Percentiles rank a stretch among this genome's conserved stretches.
Conservation (phyloP, 495 filamentous ascomycete genomes). For the Pyrenula aspistea region DNA sequence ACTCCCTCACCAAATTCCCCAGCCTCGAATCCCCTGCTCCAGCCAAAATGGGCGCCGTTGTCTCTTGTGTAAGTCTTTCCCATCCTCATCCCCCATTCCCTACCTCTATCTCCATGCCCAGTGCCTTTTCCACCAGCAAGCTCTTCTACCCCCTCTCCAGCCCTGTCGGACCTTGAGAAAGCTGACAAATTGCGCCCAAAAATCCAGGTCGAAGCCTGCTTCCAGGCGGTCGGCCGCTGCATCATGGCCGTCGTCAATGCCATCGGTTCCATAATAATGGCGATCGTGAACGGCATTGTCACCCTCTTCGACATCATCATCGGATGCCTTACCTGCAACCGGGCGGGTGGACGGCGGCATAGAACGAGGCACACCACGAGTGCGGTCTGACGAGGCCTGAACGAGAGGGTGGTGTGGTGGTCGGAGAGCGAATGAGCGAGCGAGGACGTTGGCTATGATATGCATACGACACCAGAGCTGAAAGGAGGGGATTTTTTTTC, state of each 20-base stretch:
- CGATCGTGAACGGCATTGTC: constrained; percentile 74
- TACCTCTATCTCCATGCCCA: neutral
- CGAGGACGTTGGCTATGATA: no score
- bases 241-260: constrained; percentile 78
- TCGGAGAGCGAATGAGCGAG: no score
- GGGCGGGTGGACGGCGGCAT: constrained; percentile 28
- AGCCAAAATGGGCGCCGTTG: constrained; percentile 81
- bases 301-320: constrained; percentile 74
- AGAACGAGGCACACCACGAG: neutral
- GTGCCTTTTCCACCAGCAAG: neutral
- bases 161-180: neutral
- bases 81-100: neutral
- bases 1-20: neutral
- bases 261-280: constrained; percentile 60
- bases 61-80: constrained; percentile 73
- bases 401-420: neutral
- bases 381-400: neutral
- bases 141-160: neutral
- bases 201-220: constrained; percentile 69
- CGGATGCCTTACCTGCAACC: constrained; percentile 74
- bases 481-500: neutral
- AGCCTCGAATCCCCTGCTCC: constrained; percentile 2
- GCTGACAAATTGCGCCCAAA: no score
- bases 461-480: no score
- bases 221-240: constrained; percentile 71